A percentile compares a stretch with the other conserved stretches of the same genome.
phyloP scores from a whole-genome alignment of 2,329 filamentous ascomycete species.

The Teratosphaeria pseudoeucalypti region DNA sequence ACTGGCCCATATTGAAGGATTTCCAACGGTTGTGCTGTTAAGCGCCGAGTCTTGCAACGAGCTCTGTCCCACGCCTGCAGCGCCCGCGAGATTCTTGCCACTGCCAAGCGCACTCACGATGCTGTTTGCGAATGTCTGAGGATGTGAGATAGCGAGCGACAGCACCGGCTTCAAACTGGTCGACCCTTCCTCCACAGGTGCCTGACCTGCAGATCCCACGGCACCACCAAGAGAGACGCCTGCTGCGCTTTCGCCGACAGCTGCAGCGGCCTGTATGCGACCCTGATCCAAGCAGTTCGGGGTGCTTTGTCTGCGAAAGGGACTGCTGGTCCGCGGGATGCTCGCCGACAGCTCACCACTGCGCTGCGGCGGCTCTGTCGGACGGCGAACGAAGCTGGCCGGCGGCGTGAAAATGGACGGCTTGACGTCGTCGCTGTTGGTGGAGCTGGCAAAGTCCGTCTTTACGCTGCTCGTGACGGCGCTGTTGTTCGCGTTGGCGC shows the following conservation, averaged over 20 bases:
- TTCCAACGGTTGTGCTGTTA: not conserved
- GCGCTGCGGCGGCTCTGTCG: not conserved
- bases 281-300: conserved; percentile 4
- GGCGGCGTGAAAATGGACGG: conserved; percentile 9
- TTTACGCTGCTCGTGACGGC: not conserved
- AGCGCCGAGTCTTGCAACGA: not conserved
- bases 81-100: not conserved
- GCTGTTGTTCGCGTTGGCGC: not conserved
- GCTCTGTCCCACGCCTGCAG: not conserved
- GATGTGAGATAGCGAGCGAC: not conserved
- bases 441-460: not conserved
- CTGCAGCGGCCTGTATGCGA: not conserved
- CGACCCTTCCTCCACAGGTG: not conserved
- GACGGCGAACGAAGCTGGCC: not conserved
- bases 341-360: not conserved
- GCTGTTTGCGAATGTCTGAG: not conserved
- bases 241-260: not conserved
- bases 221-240: not conserved
- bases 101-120: not conserved
- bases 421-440: not conserved
- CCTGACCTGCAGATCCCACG: not conserved
- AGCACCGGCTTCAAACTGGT: not conserved
- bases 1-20: not conserved
- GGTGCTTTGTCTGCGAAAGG: conserved; percentile 4
- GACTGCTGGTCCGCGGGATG: not conserved